A percentile compares a stretch with the other conserved stretches of the same genome.
These are phyloP conservation scores for Clarireedia homoeocarpa DNA, from an alignment of 2,329 filamentous ascomycete species.

Conservation along the genomic window DNA sequence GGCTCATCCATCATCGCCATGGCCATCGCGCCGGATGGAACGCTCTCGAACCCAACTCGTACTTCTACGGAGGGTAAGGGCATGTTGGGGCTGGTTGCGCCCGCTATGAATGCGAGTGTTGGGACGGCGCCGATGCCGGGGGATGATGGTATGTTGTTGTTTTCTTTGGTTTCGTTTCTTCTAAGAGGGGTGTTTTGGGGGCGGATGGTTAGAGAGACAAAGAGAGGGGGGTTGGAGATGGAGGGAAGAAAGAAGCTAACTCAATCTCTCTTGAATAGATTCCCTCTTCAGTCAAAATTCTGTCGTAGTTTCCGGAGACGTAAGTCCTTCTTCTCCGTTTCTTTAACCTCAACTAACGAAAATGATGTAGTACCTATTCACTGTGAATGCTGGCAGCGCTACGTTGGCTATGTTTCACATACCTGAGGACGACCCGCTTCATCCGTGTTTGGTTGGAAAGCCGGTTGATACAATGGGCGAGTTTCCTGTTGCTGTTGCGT, in stretches of 20 bases:
- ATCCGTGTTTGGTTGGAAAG: conserved; percentile 37
- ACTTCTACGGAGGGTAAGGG: conserved; percentile 42
- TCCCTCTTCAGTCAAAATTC: conserved; percentile 43
- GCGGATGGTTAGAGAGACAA: neutral
- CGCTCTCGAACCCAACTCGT: conserved; percentile 34
- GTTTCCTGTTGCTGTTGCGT: conserved; percentile 45
- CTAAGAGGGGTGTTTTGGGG: neutral
- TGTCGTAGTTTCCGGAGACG: conserved; percentile 36
- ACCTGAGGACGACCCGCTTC: conserved; percentile 32
- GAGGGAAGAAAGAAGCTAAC: neutral
- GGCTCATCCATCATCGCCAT: conserved; percentile 41
- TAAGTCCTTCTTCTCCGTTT: neutral
- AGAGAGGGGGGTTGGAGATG: neutral
- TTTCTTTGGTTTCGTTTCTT: neutral
- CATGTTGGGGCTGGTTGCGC: conserved; percentile 32
- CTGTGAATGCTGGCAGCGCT: conserved; percentile 46
- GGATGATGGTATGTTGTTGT: neutral
- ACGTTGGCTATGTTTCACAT: conserved; percentile 43
- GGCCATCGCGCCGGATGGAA: conserved; percentile 38
- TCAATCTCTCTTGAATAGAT: conserved; percentile 30
- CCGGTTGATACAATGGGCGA: conserved; percentile 39
- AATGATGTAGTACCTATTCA: conserved; percentile 41
- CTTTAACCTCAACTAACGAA: neutral
- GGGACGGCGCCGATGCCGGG: neutral
- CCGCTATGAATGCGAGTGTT: neutral